Evolutionary conservation across 192 early-diverging fungal species (phyloP).

Genomic region (Coemansia sp.): DNA sequence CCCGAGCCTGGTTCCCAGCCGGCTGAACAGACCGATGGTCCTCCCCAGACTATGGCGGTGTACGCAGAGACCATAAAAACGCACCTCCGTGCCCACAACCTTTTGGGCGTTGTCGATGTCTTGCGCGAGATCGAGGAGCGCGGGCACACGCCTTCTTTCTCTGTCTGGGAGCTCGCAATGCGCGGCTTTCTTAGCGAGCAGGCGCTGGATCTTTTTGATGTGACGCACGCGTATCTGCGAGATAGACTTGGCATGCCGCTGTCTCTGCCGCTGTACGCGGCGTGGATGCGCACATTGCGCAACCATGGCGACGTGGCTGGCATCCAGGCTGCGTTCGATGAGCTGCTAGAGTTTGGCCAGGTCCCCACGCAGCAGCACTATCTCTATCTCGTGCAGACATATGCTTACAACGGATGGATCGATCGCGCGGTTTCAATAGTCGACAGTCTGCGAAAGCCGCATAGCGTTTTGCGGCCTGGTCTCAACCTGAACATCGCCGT

Average conservation of each 20-base stretch:
- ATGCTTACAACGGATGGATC: conserved; percentile 39
- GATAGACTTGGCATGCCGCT: conserved; percentile 37
- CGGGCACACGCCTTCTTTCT: conserved; percentile 16
- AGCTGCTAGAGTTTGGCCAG: conserved; percentile 43
- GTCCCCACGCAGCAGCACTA: conserved; percentile 49
- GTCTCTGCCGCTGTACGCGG: conserved; percentile 40
- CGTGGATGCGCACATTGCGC: conserved; percentile 46
- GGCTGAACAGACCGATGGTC: no score
- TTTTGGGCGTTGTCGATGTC: conserved; percentile 31
- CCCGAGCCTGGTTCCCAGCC: no score
- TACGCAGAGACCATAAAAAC: conserved; percentile 25
- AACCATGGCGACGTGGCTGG: conserved; percentile 47
- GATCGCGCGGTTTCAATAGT: conserved; percentile 43
- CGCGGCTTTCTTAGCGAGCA: conserved; percentile 39
- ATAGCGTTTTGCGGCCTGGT: conserved; percentile 23
- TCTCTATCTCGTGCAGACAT: conserved; percentile 38
- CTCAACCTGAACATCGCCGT: conserved; percentile 37
- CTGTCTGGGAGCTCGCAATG: conserved; percentile 36
- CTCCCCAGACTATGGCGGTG: neutral
- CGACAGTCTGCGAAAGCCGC: conserved; percentile 34
- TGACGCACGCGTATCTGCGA: conserved; percentile 32
- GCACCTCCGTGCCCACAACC: conserved; percentile 28
- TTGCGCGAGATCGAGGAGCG: conserved; percentile 25
- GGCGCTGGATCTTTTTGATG: conserved; percentile 47
- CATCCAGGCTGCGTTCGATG: conserved; percentile 44